These are phyloP conservation scores for Exophiala bonariae DNA, from an alignment of 2,329 filamentous ascomycete species.

Conservation along the genomic window DNA sequence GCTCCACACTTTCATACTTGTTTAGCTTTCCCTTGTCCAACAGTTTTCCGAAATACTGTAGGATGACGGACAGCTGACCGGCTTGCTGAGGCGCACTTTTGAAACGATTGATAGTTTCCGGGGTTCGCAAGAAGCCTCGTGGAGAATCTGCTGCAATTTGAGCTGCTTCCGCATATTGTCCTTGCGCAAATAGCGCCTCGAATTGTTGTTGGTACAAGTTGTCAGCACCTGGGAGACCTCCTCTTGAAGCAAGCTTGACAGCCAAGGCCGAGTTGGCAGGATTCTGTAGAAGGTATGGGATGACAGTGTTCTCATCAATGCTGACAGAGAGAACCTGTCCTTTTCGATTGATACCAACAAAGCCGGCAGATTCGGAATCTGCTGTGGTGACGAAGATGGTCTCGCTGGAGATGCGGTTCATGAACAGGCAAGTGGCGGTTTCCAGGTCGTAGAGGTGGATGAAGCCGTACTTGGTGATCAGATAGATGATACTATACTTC, in stretches of 20 bases:
- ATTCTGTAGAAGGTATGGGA: conserved; percentile 94
- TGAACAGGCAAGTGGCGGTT: conserved; percentile 93
- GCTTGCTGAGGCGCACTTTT: conserved; percentile 78
- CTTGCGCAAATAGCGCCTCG: conserved; percentile 77
- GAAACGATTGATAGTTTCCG: conserved; percentile 94
- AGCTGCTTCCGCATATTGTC: conserved; percentile 83
- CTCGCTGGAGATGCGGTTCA: conserved; percentile 99
- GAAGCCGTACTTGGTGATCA: conserved; percentile 98
- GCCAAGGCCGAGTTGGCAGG: conserved; percentile 91
- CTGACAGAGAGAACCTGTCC: conserved; percentile 94
- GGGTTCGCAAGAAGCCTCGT: conserved; percentile 88
- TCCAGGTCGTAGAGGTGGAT: conserved; percentile 98
- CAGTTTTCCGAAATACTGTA: conserved; percentile 97
- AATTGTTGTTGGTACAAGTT: conserved; percentile 92
- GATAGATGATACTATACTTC: conserved; percentile 94
- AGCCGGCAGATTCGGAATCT: conserved; percentile 80
- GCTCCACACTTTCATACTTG: conserved; percentile 87
- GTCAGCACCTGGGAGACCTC: conserved; percentile 90
- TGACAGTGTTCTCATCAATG: conserved; percentile 86
- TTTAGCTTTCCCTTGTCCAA: conserved; percentile 94
- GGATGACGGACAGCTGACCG: conserved; percentile 80
- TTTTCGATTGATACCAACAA: conserved; percentile 95
- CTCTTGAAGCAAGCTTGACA: conserved; percentile 93
- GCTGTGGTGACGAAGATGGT: conserved; percentile 94
- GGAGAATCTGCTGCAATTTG: conserved; percentile 97